Evolutionary conservation across 148 eudicot species (phyloP).

Genomic region (Tetragonia tetragonoides): DNA sequence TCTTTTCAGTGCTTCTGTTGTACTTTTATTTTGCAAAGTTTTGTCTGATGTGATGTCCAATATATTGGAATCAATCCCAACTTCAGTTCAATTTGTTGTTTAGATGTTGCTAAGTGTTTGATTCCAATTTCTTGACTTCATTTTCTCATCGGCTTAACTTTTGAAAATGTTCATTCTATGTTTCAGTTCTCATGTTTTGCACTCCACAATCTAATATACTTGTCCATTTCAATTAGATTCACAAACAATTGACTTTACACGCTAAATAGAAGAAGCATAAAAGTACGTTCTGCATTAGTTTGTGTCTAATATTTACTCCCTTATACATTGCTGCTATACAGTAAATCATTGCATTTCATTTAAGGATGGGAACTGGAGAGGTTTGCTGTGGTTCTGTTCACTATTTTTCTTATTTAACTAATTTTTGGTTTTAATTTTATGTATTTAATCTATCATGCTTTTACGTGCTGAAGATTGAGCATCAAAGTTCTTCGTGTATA

Average conservation of each 20-base stretch:
- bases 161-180: background rate
- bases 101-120: background rate
- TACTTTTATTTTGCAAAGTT: background rate
- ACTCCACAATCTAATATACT: background rate
- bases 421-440: background rate
- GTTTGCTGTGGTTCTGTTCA: conserved; percentile 3
- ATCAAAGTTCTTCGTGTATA: background rate
- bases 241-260: background rate
- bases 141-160: background rate
- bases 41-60: background rate
- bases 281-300: no score
- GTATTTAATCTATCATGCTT: background rate
- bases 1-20: background rate
- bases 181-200: background rate
- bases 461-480: background rate
- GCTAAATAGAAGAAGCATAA: no score
- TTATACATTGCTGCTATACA: background rate
- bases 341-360: background rate
- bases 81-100: background rate
- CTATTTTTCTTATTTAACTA: background rate
- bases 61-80: background rate
- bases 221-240: background rate
- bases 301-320: background rate
- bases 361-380: background rate
- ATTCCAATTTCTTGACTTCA: background rate